Evolutionary conservation across 192 early-diverging fungal species (phyloP), one percentile per base, ranked within the genome.

Genomic region (Spizellomyces punctatus): DNA sequence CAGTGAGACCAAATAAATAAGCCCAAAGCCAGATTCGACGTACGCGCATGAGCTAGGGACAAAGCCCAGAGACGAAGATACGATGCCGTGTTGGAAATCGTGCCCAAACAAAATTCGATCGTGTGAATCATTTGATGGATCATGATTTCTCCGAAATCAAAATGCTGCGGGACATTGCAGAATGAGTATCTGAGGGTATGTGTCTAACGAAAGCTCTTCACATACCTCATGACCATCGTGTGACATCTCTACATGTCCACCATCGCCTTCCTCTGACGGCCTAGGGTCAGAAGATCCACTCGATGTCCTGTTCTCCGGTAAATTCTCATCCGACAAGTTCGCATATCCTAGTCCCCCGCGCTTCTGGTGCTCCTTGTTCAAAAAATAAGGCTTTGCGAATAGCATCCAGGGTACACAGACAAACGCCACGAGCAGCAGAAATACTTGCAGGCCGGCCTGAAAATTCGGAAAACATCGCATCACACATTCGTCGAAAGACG

Each of bases 51-150:
- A 0, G 98, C 98, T 50, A 99, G 84, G 17, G 95, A 97, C 59
- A 99, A 80, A 63, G 98, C 98, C 98, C 98, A 99, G 61, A 99
- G 87, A 72, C 98, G 95, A 63, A 99, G 91, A 71, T 99, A 99
- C 21, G 94, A 96, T 5, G 98, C 98, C 14, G 98, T 99, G 83
- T 99, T 96, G 56, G 98, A 99, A 64, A 99, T 96, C 44, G 93
- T 93, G 60, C 89, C 88, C 59, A 99, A 88, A 75, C 93, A 95
- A 79, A 95, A 99, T 79, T 99, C 98, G 74, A 99, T 98, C 7
- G 96, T 98, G 78, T 99, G 98, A 74, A 99, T 98, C 19, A 89
- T 84, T 80, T 97, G 95, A 83, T 98, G 93, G 74, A 99, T 96
- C 92, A 98, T 91, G 66, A 91, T 86, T 65, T 98, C 98, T 48